These are phyloP conservation scores for Pneumocystis wakefieldiae DNA, from an alignment of 1,139 yeast species.

Conservation along the genomic window DNA sequence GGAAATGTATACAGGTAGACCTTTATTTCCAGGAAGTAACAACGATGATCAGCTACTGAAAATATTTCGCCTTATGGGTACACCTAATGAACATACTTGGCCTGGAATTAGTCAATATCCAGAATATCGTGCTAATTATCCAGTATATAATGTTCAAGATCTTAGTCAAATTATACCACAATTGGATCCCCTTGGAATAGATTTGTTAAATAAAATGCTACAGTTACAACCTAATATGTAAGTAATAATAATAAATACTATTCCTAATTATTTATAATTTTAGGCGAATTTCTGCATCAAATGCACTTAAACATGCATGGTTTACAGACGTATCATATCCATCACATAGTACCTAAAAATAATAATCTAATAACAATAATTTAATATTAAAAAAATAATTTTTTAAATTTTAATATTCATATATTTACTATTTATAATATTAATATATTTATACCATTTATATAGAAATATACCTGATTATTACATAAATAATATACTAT, in stretches of 20 bases:
- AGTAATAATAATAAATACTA: not conserved
- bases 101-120: constrained; percentile 91
- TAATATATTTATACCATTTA: not conserved
- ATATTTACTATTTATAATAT: not conserved
- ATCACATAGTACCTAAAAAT: not conserved
- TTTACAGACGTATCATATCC: not conserved
- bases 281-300: constrained; percentile 67
- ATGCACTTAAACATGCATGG: constrained; percentile 38
- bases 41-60: constrained; percentile 95
- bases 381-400: not conserved
- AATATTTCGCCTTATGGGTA: constrained; percentile 82
- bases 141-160: constrained; percentile 74
- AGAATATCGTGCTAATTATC: constrained; percentile 89
- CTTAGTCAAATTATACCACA: constrained; percentile 58
- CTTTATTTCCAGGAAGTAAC: constrained; percentile 92
- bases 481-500: not conserved
- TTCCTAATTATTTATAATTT: not conserved
- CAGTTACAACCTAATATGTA: constrained; percentile 79
- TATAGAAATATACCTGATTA: not conserved
- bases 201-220: constrained; percentile 56
- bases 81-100: constrained; percentile 90
- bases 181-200: constrained; percentile 68
- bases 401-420: not conserved
- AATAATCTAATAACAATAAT: not conserved
- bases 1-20: constrained; percentile 93